Evolutionary conservation across 202 grass and related monocot species (phyloP).

Genomic region (Dendrocalamus latiflorus): DNA sequence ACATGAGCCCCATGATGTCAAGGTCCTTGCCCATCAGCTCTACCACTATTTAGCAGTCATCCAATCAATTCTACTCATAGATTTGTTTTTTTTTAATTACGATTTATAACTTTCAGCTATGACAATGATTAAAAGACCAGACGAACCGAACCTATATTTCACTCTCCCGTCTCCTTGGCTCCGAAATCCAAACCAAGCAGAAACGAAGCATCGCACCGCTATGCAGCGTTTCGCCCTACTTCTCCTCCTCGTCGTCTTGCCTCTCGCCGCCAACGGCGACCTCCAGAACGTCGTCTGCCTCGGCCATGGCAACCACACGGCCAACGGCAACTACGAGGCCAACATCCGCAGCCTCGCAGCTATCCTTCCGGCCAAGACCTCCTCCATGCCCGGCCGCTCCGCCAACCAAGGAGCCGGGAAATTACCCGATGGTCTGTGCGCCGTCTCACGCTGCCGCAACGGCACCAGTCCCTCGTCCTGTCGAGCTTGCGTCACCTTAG

Average conservation of each 20-base stretch:
- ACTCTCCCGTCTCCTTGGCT: too few relatives aligned
- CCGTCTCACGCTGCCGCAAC: neutral
- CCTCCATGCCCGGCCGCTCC: too few relatives aligned
- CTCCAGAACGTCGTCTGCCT: neutral
- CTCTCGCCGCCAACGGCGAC: neutral
- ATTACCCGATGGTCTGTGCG: neutral
- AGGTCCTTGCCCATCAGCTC: too few relatives aligned
- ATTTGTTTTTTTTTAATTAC: too few relatives aligned
- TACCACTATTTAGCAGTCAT: too few relatives aligned
- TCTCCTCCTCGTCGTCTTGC: neutral
- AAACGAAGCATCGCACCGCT: neutral
- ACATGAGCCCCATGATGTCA: too few relatives aligned
- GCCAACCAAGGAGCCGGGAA: too few relatives aligned
- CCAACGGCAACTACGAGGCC: constrained; percentile 12
- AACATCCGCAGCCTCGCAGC: neutral
- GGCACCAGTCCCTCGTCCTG: neutral
- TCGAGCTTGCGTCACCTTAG: neutral
- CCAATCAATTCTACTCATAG: too few relatives aligned
- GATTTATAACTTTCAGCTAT: too few relatives aligned
- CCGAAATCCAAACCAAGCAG: neutral
- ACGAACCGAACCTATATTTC: too few relatives aligned
- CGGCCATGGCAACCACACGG: too few relatives aligned
- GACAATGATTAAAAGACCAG: too few relatives aligned
- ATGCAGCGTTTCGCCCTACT: neutral
- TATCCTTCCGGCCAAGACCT: neutral